phyloP scores from a whole-genome alignment of 495 filamentous ascomycete species.

The Trichoderma reesei region DNA sequence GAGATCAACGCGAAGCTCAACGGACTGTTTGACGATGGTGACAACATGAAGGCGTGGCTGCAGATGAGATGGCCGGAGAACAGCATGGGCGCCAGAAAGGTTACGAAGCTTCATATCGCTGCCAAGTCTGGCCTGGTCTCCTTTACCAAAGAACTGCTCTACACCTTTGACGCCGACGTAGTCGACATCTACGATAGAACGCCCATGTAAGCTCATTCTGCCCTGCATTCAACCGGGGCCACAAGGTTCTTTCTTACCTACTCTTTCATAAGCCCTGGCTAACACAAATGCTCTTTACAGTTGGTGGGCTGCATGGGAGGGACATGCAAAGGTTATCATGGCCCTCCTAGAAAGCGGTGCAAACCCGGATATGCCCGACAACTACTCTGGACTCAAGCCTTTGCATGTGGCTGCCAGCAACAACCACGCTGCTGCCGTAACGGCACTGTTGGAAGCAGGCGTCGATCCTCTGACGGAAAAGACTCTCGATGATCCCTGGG shows the following conservation, averaged over 20 bases:
- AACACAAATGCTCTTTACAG: not conserved
- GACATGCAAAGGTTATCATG: not conserved
- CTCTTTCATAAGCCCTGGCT: not conserved
- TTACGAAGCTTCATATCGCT: conserved; percentile 11
- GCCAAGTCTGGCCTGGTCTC: conserved; percentile 4
- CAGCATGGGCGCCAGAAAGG: not conserved
- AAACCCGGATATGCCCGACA: conserved; percentile 12
- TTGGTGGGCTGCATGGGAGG: not conserved
- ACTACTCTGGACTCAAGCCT: not conserved
- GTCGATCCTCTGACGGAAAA: conserved; percentile 19
- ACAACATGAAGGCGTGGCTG: conserved; percentile 2
- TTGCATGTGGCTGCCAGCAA: conserved; percentile 15
- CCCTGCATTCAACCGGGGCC: not conserved
- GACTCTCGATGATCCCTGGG: conserved; percentile 11
- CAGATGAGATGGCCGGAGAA: not conserved
- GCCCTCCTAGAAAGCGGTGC: conserved; percentile 7
- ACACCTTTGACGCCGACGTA: not conserved
- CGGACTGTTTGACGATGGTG: not conserved
- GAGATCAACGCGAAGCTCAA: conserved; percentile 7
- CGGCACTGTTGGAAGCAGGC: conserved; percentile 18
- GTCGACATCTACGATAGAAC: not conserved
- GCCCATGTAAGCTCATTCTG: not conserved
- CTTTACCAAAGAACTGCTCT: conserved; percentile 12
- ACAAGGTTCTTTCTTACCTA: not conserved
- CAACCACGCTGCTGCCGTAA: conserved; percentile 12